A percentile compares a stretch with the other conserved stretches of the same genome.
Conservation (phyloP, 345 rosid genomes). For the Eucalyptus marginata region DNA sequence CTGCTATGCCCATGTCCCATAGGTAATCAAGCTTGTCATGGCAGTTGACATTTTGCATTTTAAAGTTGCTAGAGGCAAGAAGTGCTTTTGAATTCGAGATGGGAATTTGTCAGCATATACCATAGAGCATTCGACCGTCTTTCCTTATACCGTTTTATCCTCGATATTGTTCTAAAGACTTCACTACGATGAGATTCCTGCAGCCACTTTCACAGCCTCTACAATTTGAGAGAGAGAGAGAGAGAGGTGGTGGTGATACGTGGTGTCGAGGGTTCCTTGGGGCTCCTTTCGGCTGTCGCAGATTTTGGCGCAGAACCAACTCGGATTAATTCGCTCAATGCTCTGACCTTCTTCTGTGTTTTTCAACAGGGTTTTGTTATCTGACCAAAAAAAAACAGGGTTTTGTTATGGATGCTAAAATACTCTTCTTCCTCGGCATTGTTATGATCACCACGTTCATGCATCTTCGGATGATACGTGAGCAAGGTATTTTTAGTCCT, state of each 20-base stretch:
- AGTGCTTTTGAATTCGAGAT: not conserved
- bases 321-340: constrained; percentile 20
- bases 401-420: not conserved
- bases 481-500: not conserved
- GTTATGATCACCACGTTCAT: not conserved
- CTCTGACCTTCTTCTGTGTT: not conserved
- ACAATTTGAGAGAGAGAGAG: not conserved
- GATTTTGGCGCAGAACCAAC: constrained; percentile 93
- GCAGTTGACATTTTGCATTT: not conserved
- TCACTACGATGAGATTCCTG: not conserved
- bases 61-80: not conserved
- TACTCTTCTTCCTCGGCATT: not conserved
- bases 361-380: not conserved
- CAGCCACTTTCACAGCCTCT: not conserved
- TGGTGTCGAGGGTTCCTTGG: constrained; percentile 43
- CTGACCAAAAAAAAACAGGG: not conserved
- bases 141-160: too few relatives aligned
- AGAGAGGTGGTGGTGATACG: constrained; percentile 28
- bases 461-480: not conserved
- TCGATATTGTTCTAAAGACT: not conserved
- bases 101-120: not conserved
- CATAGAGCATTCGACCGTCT: too few relatives aligned
- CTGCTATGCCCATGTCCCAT: not conserved
- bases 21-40: not conserved
- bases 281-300: constrained; percentile 59